Base-by-base conservation (phyloP, 2,329 filamentous ascomycete genomes). In the Aspergillus spinulosporus region DNA sequence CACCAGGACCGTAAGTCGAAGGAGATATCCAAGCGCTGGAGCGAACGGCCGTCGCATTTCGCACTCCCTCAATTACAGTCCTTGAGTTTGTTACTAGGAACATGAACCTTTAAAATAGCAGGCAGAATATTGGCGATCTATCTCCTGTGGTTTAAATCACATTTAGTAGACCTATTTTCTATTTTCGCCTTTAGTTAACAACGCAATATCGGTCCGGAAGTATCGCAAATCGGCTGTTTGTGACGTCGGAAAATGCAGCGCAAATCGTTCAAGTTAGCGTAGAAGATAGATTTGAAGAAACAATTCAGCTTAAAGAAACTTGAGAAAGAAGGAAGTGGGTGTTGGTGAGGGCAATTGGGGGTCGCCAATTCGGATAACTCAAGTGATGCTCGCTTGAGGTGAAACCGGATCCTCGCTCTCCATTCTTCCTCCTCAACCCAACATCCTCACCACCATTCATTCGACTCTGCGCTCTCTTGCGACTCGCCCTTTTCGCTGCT, bases 341-440 rank as follows among this genome's bases (percentile, higher is more conserved):
- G 45, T 40, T 46, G 43, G 45, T 8, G 49, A 37, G 28, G 37
- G 50, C 52, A 56, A 52, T 51, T 58, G 50, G 21, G 49, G 58
- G 62, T 59, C 55, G 58, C 56, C 62, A 57, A 62, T 55, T 49
- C 56, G 48, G 26, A 43, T 34, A 37, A 28, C 26, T 8, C 40
- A 36, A 54, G 55, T 57, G 58, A 54, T 57, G 52, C 52, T 70
- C 70, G 69, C 69, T 70, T 72, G 59, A 71, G 68, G 72, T 74
- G 72, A 74, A 74, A 74, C 72, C 70, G 68, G 64, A 65, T 56
- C 59, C 47, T 59, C 57, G 26, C 48, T 57, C 56, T 55, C 54
- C 53, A 51, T 56, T 51, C 54, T 44, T 52, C 54, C 49, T 58
- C 47, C 57, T 58, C 62, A 58, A 51, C 54, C 58, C 49, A 48